Base-by-base conservation (phyloP, 2,329 filamentous ascomycete genomes). In the Alternaria ethzedia region DNA sequence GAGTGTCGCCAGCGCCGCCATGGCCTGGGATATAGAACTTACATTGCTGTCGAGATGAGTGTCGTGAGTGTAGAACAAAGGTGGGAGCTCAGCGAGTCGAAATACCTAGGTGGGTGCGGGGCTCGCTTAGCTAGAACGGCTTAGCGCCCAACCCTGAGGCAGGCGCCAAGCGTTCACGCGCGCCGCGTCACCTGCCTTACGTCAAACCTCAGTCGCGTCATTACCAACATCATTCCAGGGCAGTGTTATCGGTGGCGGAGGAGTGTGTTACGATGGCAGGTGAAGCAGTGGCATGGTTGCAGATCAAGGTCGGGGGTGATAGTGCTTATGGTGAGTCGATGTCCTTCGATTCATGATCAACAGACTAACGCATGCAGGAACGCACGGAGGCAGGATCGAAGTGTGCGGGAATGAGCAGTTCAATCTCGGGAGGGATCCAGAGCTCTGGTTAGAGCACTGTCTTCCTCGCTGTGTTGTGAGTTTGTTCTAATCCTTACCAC, bases 1-100 rank as follows among this genome's bases (percentile, higher is more conserved):
- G 73, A 70, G 65, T 58, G 52, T 57, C 47, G 50, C 45, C 41
- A 58, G 43, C 49, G 45, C 61, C 44, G 45, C 36, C 57, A 44
- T 47, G 49, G 51, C 59, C 36, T 21, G 55, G 11, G 44, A 41
- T 50, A 45, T 64, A 45, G 44, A 65, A 79, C 80, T 78, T 80
- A 81, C 79, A 67, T 79, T 74, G 77, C 76, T 80, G 75, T 79
- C 69, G 77, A 81, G 79, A 81, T 81, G 76, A 80, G 78, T 78
- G 77, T 78, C 75, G 78, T 78, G 71, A 73, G 78, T 80, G 78
- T 70, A 78, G 75, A 70, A 75, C 69, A 73, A 71, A 75, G 73
- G 71, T 61, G 43, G 47, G 60, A 69, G 70, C 65, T 69, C 51
- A 70, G 55, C 59, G 59, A 15, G 59, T 59, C 67, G 49, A 63